Conservation (phyloP, 2,329 filamentous ascomycete genomes). For the Claviceps africana region DNA sequence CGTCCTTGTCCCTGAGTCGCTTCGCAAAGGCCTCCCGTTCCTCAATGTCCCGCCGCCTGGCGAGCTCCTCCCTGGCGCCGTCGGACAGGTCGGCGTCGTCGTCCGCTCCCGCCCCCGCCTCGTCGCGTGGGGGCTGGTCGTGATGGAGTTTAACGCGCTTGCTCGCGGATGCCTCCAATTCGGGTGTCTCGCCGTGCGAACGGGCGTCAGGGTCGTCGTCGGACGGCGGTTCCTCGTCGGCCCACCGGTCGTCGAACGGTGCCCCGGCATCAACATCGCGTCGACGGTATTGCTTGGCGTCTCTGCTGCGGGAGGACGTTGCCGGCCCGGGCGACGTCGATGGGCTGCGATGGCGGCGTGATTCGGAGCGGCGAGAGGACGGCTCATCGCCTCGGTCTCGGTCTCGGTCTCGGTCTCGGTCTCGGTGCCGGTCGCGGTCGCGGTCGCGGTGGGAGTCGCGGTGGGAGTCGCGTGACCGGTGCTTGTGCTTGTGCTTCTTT, state of each 20-base stretch:
- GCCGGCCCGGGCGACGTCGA: constrained; percentile 20
- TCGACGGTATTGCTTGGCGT: constrained; percentile 29
- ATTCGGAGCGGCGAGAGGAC: constrained; percentile 13
- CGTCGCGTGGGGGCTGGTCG: constrained; percentile 30
- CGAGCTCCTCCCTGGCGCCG: constrained; percentile 41
- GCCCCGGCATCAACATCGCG: constrained; percentile 23
- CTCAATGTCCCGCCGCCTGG: constrained; percentile 50
- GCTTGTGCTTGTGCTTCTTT: constrained; percentile 30
- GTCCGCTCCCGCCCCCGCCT: constrained; percentile 12
- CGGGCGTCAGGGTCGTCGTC: constrained; percentile 22
- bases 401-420: constrained; percentile 14
- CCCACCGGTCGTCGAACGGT: constrained; percentile 68
- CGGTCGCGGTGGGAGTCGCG: constrained; percentile 20
- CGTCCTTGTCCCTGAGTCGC: constrained; percentile 57
- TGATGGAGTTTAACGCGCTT: constrained; percentile 57
- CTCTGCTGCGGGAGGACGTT: constrained; percentile 14
- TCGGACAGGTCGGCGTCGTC: constrained; percentile 33
- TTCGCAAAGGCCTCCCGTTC: constrained; percentile 74
- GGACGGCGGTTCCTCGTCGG: constrained; percentile 52
- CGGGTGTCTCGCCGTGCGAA: constrained; percentile 34
- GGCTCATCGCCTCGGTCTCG: constrained; percentile 17
- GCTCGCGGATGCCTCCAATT: constrained; percentile 54
- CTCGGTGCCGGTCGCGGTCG: constrained; percentile 22
- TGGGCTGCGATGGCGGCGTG: constrained; percentile 18
- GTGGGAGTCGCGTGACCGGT: constrained; percentile 23